A percentile compares a stretch with the other conserved stretches of the same genome.
Conservation (phyloP, 345 rosid genomes). For the Balakata baccata region DNA sequence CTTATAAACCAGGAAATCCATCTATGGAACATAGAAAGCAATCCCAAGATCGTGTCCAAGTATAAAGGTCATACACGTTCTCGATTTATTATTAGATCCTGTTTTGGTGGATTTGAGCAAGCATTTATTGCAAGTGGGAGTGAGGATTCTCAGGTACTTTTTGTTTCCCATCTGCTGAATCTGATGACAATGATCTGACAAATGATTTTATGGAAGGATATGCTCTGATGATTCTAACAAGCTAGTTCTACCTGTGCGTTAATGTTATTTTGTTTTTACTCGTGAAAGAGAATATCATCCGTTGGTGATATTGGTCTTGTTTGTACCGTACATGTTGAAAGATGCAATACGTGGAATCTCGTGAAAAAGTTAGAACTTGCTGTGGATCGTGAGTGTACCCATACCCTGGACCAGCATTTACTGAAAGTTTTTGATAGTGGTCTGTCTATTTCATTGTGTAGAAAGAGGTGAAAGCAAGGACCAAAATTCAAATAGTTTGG, state of each 20-base stretch:
- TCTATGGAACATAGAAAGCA: slow-evolving; percentile 54
- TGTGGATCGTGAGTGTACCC: neutral
- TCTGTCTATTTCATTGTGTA: neutral
- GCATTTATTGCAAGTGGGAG: slow-evolving; percentile 73
- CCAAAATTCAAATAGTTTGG: too few relatives aligned
- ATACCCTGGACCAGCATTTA: neutral
- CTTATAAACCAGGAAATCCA: slow-evolving; percentile 64
- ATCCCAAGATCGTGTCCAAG: slow-evolving; percentile 44
- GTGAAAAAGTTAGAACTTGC: neutral
- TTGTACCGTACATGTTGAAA: neutral
- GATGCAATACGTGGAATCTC: slow-evolving; percentile 4
- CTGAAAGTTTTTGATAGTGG: neutral
- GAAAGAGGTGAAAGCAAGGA: neutral
- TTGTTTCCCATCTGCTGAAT: neutral
- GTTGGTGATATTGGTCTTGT: neutral
- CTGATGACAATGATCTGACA: neutral
- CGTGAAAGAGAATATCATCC: neutral
- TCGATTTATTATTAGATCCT: slow-evolving; percentile 62
- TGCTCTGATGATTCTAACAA: neutral
- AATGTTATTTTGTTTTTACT: neutral
- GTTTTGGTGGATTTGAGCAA: slow-evolving; percentile 66
- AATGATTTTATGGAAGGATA: neutral
- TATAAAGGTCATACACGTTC: slow-evolving; percentile 39
- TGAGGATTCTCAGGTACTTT: slow-evolving; percentile 64
- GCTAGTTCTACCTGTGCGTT: neutral